Conservation (phyloP, 495 filamentous ascomycete species). For the Sabuloglossum arenarium region DNA sequence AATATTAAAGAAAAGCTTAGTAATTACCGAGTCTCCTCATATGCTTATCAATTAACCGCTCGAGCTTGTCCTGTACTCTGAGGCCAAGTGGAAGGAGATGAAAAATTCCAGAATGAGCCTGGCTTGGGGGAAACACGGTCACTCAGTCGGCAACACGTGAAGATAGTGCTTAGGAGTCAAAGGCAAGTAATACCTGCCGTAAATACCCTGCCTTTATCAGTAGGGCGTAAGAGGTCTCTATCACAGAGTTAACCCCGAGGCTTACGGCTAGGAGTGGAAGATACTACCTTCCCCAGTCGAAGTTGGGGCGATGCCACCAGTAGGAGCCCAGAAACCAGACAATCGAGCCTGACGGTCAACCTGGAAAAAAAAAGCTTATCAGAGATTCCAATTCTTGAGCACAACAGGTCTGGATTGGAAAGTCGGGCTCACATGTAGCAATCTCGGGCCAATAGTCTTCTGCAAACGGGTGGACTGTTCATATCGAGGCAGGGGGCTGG, state of each 20-base stretch:
- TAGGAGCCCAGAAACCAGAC: constrained; percentile 59
- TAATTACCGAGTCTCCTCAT: constrained; percentile 55
- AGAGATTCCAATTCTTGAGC: not conserved
- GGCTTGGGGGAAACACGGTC: not conserved
- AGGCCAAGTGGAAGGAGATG: constrained; percentile 83
- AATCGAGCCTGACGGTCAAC: constrained; percentile 39
- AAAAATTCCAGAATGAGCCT: constrained; percentile 79
- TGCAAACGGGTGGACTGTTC: not conserved
- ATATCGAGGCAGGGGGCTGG: not conserved
- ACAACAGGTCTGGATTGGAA: constrained; percentile 5
- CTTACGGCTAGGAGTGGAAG: not conserved
- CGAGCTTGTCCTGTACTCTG: constrained; percentile 74
- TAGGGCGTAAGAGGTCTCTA: constrained; percentile 49
- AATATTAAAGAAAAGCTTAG: not conserved
- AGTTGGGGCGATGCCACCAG: constrained; percentile 14
- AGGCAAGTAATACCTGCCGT: constrained; percentile 33
- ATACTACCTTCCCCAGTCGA: constrained; percentile 1
- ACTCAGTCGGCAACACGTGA: not conserved
- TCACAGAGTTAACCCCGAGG: not conserved
- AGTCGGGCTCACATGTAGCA: not conserved
- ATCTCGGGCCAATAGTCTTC: not conserved
- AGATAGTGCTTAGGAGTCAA: not conserved
- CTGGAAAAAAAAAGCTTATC: constrained; percentile 9
- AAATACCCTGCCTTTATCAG: constrained; percentile 63
- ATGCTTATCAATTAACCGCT: constrained; percentile 66